These are phyloP conservation scores for Chlorophyllum brunneum DNA, from an alignment of 768 basidiomycete genomes.

Conservation along the genomic window DNA sequence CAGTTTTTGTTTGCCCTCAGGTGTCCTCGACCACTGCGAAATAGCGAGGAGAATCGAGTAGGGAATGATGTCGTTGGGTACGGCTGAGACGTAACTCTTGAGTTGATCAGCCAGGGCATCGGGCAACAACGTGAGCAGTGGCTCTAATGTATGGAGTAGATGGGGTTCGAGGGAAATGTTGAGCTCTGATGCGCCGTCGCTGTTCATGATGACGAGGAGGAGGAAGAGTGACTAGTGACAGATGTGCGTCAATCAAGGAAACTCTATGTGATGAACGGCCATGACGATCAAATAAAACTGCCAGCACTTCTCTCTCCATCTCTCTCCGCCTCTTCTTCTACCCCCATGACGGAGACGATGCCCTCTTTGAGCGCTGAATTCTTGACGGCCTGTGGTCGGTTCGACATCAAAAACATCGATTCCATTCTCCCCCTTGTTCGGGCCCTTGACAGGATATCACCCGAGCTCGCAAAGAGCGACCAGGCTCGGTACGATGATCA, in stretches of 20 bases:
- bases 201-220: slow-evolving; percentile 16
- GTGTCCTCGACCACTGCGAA: slow-evolving; percentile 67
- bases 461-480: slow-evolving; percentile 46
- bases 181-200: slow-evolving; percentile 19
- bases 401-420: slow-evolving; percentile 34
- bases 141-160: slow-evolving; percentile 44
- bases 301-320: background rate
- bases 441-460: slow-evolving; percentile 48
- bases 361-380: slow-evolving; percentile 29
- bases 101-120: slow-evolving; percentile 39
- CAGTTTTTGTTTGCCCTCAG: slow-evolving; percentile 37
- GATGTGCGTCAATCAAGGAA: slow-evolving; percentile 7
- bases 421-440: slow-evolving; percentile 27
- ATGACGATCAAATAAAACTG: slow-evolving; percentile 14
- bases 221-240: slow-evolving; percentile 7
- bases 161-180: slow-evolving; percentile 70
- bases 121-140: slow-evolving; percentile 46
- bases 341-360: slow-evolving; percentile 20
- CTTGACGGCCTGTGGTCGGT: slow-evolving; percentile 37
- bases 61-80: slow-evolving; percentile 47
- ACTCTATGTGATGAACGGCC: slow-evolving; percentile 12
- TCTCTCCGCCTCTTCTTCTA: slow-evolving; percentile 4
- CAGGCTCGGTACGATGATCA: slow-evolving; percentile 29
- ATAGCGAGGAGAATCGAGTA: slow-evolving; percentile 55
- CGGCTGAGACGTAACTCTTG: slow-evolving; percentile 30